These are phyloP conservation scores for Puccinia horiana DNA, from an alignment of 1,284 basidiomycete species.

Conservation along the genomic window DNA sequence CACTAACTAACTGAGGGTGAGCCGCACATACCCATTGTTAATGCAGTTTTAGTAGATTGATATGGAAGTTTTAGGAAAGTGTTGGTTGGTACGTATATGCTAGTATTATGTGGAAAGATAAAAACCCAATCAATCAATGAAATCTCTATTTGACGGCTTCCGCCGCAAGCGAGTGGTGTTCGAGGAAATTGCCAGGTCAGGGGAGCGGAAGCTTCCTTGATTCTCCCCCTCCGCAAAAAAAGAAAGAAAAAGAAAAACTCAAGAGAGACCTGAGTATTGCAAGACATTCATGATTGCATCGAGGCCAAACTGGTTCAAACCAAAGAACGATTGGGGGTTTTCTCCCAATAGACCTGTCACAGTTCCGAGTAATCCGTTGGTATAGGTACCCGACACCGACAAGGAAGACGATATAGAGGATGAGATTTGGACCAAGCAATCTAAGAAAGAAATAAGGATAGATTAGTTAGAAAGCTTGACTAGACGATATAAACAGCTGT, in stretches of 20 bases:
- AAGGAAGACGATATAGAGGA: conserved; percentile 1
- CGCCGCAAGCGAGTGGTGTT: too few relatives aligned
- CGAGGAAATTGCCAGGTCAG: too few relatives aligned
- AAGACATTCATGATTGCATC: conserved; percentile 10
- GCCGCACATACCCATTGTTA: too few relatives aligned
- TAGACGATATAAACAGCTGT: background rate
- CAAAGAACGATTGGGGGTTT: background rate
- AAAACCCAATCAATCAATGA: too few relatives aligned
- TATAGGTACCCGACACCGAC: background rate
- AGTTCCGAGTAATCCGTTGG: background rate
- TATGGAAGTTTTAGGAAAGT: too few relatives aligned
- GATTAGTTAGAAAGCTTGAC: background rate
- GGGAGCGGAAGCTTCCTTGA: background rate
- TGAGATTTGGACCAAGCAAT: conserved; percentile 23
- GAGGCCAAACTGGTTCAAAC: background rate
- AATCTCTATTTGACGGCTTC: too few relatives aligned
- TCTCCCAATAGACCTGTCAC: conserved; percentile 20
- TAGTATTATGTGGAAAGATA: too few relatives aligned
- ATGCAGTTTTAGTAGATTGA: too few relatives aligned
- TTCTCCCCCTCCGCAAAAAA: background rate
- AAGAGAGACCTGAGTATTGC: too few relatives aligned
- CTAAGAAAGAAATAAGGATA: background rate
- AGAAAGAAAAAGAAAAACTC: background rate
- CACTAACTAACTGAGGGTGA: too few relatives aligned
- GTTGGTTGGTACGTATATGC: too few relatives aligned